Base-by-base conservation (phyloP, 805 yeast genomes). In the Candida railenensis region DNA sequence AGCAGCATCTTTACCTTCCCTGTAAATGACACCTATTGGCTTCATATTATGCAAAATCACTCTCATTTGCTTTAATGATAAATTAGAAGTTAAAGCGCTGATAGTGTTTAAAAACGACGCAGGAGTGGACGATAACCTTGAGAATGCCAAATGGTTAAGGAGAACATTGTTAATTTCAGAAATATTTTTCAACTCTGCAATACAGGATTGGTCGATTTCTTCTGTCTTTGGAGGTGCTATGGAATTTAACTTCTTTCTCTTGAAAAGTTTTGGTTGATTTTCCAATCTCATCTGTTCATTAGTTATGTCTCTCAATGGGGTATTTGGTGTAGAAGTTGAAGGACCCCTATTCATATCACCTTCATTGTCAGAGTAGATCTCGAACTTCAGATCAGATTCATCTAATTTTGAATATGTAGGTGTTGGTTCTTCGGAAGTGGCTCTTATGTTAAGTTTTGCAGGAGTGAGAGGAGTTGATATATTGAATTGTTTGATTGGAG, bases 1-100 rank as follows among this genome's bases (percentile, higher is more conserved):
- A 2, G 97, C 95, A 2, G 98, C 97, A 66, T 94, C 99, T 63
- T 90, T 91, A 42, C 97, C 97, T 48, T 78, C 76, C 64, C 98
- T 85, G 58, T 82, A 80, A 49, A 94, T 91, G 9, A 87, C 85
- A n/a, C 98, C 98, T 48, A 92, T 77, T 57, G 92, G 85, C 3
- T 65, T 56, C 34, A 81, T 67, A 38, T 64, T 60, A 43, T 67
- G 65, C 38, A 83, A 71, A 5, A 81, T 58, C 16, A 61, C 61
- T 39, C 79, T 71, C 12, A 81, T 64, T 47, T 73, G 72, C 25
- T 69, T 63, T 32, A 74, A 66, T 3, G 76, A 55, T 38, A 85
- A 58, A 4, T 66, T 62, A 4, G 78, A 69, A 3, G 85, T 79
- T 5, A 68, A 70, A 1, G 78, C 78, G 59, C 82, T 80, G 20